Percentiles rank a stretch among this genome's conserved stretches.
These are phyloP conservation scores for Lachancea fermentati DNA, from an alignment of 805 yeast species.

Conservation along the genomic window DNA sequence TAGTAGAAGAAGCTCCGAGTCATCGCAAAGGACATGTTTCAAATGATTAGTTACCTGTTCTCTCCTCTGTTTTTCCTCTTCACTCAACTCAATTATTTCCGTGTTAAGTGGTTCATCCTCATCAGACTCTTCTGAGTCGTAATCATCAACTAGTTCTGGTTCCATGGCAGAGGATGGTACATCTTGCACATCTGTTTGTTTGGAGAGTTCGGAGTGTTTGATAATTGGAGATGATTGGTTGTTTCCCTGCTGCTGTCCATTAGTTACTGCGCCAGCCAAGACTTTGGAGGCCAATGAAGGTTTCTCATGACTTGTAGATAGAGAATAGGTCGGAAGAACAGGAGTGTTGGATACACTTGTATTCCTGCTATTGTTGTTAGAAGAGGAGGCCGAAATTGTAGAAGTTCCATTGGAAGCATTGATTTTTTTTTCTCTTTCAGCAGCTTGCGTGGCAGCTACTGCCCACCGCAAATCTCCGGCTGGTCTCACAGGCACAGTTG, in stretches of 20 bases:
- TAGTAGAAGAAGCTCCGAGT: slow-evolving; percentile 20
- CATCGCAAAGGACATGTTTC: slow-evolving; percentile 12
- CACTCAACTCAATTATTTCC: slow-evolving; percentile 10
- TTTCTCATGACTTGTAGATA: slow-evolving; percentile 8
- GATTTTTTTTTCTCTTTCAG: slow-evolving; percentile 22
- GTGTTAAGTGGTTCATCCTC: slow-evolving; percentile 24
- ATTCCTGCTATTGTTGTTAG: slow-evolving; percentile 12
- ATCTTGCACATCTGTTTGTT: neutral
- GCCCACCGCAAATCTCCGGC: slow-evolving; percentile 53
- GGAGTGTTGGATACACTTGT: slow-evolving; percentile 21
- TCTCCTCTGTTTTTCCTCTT: slow-evolving; percentile 14
- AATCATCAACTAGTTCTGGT: slow-evolving; percentile 12
- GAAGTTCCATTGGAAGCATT: slow-evolving; percentile 7
- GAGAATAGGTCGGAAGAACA: slow-evolving; percentile 12
- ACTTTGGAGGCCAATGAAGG: neutral
- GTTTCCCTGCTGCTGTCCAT: neutral
- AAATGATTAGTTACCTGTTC: slow-evolving; percentile 9
- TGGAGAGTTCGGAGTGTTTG: no score
- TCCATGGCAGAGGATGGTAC: neutral
- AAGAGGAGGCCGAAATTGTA: slow-evolving; percentile 6
- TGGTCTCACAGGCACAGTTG: slow-evolving; percentile 48
- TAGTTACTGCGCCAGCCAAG: slow-evolving; percentile 1
- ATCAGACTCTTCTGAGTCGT: slow-evolving; percentile 22
- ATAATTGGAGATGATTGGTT: neutral
- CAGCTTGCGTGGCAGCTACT: slow-evolving; percentile 42